phyloP scores from a whole-genome alignment of 1,284 basidiomycete species.

The Anthracocystis panici-leucophaei region DNA sequence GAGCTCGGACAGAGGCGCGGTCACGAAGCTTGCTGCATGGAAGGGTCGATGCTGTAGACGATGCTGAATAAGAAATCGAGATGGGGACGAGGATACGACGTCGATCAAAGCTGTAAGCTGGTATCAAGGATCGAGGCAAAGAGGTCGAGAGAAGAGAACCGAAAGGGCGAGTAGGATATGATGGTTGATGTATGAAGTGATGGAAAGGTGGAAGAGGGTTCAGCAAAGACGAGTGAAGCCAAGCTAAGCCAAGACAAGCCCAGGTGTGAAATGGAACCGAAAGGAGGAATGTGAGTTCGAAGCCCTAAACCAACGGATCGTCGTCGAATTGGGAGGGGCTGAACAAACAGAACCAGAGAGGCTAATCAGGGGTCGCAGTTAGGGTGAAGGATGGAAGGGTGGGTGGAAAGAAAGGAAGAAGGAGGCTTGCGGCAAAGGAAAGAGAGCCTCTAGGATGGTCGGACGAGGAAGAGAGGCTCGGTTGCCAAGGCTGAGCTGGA shows the following conservation, averaged over 20 bases:
- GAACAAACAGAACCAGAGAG: constrained; percentile 28
- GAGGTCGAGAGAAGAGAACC: background rate
- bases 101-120: background rate
- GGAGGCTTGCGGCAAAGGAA: background rate
- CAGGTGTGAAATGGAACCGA: constrained; percentile 27
- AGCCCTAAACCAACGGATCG: constrained; percentile 24
- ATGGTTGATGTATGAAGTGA: background rate
- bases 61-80: background rate
- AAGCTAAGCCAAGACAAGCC: constrained; percentile 9
- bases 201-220: constrained; percentile 5
- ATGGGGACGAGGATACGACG: background rate
- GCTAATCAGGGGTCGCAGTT: constrained; percentile 12
- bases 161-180: background rate
- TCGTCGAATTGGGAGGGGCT: constrained; percentile 29
- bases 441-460: background rate
- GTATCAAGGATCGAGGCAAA: background rate
- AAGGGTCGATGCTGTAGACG: constrained; percentile 9
- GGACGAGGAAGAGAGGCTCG: background rate
- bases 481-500: constrained; percentile 2
- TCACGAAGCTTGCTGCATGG: constrained; percentile 40
- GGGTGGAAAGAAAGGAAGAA: background rate
- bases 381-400: constrained; percentile 15
- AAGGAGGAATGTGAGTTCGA: constrained; percentile 30
- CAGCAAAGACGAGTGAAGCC: background rate
- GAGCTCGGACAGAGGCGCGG: constrained; percentile 26